Conservation (phyloP, 805 yeast species). For the Wickerhamiella azymoides region DNA sequence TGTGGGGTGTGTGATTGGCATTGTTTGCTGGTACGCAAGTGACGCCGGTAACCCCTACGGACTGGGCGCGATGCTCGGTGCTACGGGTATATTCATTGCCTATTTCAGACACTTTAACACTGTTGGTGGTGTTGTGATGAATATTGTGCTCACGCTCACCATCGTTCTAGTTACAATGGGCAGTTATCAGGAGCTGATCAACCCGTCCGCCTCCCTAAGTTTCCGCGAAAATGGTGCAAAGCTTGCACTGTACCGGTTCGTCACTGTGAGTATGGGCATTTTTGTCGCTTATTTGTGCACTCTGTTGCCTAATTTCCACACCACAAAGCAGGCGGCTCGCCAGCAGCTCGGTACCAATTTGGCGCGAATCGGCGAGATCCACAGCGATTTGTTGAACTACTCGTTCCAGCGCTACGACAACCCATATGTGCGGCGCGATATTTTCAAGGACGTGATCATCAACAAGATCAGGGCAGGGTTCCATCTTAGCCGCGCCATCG, state of each 20-base stretch:
- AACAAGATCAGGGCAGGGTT: not conserved
- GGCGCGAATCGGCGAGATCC: slow-evolving; percentile 20
- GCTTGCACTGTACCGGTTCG: slow-evolving; percentile 1
- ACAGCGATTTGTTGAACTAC: slow-evolving; percentile 22
- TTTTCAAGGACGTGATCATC: slow-evolving; percentile 19
- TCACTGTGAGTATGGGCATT: slow-evolving; percentile 2
- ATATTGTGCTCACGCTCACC: not conserved
- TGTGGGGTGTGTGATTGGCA: slow-evolving; percentile 22
- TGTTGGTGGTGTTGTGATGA: slow-evolving; percentile 6
- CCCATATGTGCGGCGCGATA: slow-evolving; percentile 16
- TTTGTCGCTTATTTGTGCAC: not conserved
- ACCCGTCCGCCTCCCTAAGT: not conserved
- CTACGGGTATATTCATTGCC: not conserved
- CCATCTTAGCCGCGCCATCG: not conserved
- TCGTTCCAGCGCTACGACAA: slow-evolving; percentile 18
- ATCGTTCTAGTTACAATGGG: slow-evolving; percentile 4
- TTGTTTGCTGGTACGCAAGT: slow-evolving; percentile 25
- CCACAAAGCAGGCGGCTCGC: slow-evolving; percentile 20
- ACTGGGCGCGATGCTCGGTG: slow-evolving; percentile 3
- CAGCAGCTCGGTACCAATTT: slow-evolving; percentile 17
- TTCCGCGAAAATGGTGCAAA: not conserved
- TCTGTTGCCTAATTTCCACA: not conserved
- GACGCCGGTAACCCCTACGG: slow-evolving; percentile 21
- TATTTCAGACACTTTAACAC: slow-evolving; percentile 3
- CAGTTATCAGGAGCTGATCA: slow-evolving; percentile 1